These are phyloP conservation scores for Cordyceps militaris DNA, from an alignment of 2,329 filamentous ascomycete species.

Conservation along the genomic window DNA sequence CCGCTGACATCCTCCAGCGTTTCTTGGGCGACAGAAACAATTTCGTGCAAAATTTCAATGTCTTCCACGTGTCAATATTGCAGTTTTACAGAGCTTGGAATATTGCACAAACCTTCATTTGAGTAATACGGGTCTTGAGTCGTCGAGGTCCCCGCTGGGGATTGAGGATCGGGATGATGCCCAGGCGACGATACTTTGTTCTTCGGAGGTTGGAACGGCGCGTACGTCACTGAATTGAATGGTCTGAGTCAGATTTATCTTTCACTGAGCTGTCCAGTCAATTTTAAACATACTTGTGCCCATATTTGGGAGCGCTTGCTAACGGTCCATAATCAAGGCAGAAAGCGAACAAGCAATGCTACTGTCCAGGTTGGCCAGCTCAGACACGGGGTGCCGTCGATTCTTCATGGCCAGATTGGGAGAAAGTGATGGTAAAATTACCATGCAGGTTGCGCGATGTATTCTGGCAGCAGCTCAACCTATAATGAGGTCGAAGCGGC, in stretches of 20 bases:
- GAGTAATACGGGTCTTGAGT: constrained; percentile 43
- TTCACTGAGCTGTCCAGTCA: too few species aligned
- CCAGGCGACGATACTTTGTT: not conserved
- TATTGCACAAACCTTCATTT: constrained; percentile 45
- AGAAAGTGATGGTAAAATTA: not conserved
- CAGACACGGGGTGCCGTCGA: not conserved
- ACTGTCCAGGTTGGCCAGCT: not conserved
- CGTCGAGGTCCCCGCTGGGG: constrained; percentile 4
- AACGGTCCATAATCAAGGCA: constrained; percentile 28
- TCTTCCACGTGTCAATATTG: constrained; percentile 35
- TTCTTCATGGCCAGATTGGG: not conserved
- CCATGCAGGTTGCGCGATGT: not conserved
- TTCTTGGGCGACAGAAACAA: constrained; percentile 64
- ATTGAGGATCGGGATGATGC: constrained; percentile 2
- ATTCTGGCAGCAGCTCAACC: not conserved
- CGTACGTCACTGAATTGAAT: constrained; percentile 13
- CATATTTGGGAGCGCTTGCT: constrained; percentile 19
- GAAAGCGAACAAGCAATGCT: not conserved
- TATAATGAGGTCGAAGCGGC: not conserved
- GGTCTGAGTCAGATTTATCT: not conserved
- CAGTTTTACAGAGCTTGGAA: not conserved
- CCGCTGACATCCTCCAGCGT: constrained; percentile 51
- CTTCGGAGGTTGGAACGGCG: constrained; percentile 2
- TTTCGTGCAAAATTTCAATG: constrained; percentile 69
- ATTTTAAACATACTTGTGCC: constrained; percentile 21